Evolutionary conservation across 2,329 filamentous ascomycete species (phyloP).

Genomic region (Diaporthe sp.): DNA sequence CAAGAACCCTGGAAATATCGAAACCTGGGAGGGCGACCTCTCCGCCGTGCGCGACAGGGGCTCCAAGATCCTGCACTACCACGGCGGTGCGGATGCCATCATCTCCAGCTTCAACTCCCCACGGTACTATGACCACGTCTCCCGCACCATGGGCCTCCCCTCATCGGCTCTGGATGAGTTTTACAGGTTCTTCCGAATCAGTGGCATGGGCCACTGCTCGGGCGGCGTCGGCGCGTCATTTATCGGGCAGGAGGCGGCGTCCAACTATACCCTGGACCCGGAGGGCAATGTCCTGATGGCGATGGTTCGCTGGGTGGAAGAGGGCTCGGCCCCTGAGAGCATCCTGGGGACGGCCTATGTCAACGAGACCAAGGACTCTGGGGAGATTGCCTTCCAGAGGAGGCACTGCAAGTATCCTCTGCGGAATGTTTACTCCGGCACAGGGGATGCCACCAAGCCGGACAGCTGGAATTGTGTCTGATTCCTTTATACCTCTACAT

Average conservation of each 20-base stretch:
- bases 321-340: conserved; percentile 51
- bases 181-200: conserved; percentile 63
- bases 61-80: conserved; percentile 57
- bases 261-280: conserved; percentile 45
- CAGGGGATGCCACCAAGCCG: conserved; percentile 40
- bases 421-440: conserved; percentile 45
- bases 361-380: conserved; percentile 38
- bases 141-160: conserved; percentile 51
- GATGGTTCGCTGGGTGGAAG: conserved; percentile 58
- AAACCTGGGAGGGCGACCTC: conserved; percentile 48
- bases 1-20: conserved; percentile 40
- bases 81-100: conserved; percentile 54
- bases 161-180: conserved; percentile 51
- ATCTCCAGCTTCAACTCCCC: conserved; percentile 56
- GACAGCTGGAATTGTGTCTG: conserved; percentile 45
- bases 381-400: conserved; percentile 44
- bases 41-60: conserved; percentile 48
- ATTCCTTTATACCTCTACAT: neutral
- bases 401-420: conserved; percentile 49
- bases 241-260: conserved; percentile 41
- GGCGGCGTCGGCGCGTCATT: conserved; percentile 54
- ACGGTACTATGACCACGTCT: conserved; percentile 60
- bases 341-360: conserved; percentile 48
- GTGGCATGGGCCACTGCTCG: conserved; percentile 62
- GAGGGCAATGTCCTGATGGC: conserved; percentile 56